Percentiles rank a stretch among this genome's conserved stretches.
Conservation (phyloP, 2,329 filamentous ascomycete species). For the Phialophora expanda region DNA sequence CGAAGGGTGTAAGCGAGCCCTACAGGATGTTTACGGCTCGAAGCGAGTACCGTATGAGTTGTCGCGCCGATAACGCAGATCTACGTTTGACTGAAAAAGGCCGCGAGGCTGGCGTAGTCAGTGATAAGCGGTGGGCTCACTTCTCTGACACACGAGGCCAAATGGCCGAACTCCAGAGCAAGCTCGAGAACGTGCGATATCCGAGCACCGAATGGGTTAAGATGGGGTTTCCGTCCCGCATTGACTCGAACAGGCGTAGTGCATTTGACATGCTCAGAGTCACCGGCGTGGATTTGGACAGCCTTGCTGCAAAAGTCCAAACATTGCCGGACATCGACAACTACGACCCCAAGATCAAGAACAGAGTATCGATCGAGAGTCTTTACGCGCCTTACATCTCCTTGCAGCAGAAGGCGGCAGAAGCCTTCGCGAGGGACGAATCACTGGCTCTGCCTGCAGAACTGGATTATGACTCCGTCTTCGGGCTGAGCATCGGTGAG, state of each 20-base stretch:
- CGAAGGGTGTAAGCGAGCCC: constrained; percentile 94
- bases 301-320: constrained; percentile 55
- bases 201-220: constrained; percentile 70
- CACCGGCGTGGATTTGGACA: constrained; percentile 61
- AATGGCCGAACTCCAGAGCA: constrained; percentile 67
- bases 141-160: constrained; percentile 70
- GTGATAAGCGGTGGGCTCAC: constrained; percentile 75
- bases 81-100: constrained; percentile 80
- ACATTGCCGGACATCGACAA: constrained; percentile 46
- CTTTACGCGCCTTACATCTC: constrained; percentile 85
- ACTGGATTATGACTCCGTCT: constrained; percentile 75
- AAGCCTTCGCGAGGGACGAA: constrained; percentile 77
- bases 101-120: constrained; percentile 74
- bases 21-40: constrained; percentile 98
- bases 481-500: constrained; percentile 80
- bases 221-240: constrained; percentile 71
- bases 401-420: constrained; percentile 70
- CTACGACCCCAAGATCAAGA: constrained; percentile 65
- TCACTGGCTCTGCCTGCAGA: constrained; percentile 71
- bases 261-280: constrained; percentile 81
- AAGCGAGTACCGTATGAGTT: constrained; percentile 92
- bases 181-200: constrained; percentile 65
- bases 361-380: constrained; percentile 79
- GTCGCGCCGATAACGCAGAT: constrained; percentile 93
- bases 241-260: constrained; percentile 69